These are phyloP conservation scores for Rhizopogon vinicolor DNA, from an alignment of 768 basidiomycete genomes.

Conservation along the genomic window DNA sequence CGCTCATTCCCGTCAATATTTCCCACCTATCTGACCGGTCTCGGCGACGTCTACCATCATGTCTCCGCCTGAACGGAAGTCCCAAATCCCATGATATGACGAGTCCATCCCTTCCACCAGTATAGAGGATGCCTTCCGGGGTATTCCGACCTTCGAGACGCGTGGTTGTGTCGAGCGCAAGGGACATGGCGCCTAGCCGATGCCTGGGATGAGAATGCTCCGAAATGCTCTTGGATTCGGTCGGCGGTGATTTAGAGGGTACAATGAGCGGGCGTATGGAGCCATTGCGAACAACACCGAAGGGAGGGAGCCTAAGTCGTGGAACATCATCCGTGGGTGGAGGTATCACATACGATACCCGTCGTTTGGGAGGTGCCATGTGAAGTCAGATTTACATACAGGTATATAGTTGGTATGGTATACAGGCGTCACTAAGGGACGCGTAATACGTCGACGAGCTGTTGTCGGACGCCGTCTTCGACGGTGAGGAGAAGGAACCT, in stretches of 20 bases:
- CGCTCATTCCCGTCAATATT: conserved; percentile 79
- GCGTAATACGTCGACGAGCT: background rate
- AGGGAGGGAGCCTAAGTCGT: conserved; percentile 65
- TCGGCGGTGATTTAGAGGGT: conserved; percentile 24
- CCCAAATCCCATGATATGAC: conserved; percentile 86
- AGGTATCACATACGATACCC: conserved; percentile 88
- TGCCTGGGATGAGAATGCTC: conserved; percentile 62
- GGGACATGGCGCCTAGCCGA: conserved; percentile 77
- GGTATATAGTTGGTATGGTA: background rate
- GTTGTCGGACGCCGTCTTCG: background rate
- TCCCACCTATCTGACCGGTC: conserved; percentile 57
- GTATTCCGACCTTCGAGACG: conserved; percentile 55
- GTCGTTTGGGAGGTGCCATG: conserved; percentile 49
- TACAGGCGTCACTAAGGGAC: background rate
- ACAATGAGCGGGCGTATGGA: conserved; percentile 65
- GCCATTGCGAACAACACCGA: conserved; percentile 60
- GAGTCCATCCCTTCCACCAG: conserved; percentile 85
- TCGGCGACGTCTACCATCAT: conserved; percentile 22
- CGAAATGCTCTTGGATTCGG: conserved; percentile 5
- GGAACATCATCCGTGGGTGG: conserved; percentile 60
- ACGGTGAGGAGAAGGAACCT: background rate
- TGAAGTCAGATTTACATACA: conserved; percentile 17
- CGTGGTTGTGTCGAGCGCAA: conserved; percentile 87
- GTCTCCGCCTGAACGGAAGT: conserved; percentile 49
- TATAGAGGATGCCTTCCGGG: conserved; percentile 87